phyloP scores from a whole-genome alignment of 2,329 filamentous ascomycete genomes.

The Alternaria atra region DNA sequence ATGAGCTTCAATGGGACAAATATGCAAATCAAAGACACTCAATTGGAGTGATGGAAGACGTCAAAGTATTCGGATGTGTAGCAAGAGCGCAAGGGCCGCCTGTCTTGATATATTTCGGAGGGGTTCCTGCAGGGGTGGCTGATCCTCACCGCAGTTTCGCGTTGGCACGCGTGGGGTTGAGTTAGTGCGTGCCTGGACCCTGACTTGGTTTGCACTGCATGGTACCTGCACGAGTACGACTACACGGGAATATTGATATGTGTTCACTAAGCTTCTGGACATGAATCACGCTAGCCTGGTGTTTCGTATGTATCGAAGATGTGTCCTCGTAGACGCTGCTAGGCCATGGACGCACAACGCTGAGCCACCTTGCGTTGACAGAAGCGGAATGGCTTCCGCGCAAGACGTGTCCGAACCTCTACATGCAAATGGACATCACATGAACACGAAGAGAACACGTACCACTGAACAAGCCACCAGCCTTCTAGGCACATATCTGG shows the following conservation, averaged over 20 bases:
- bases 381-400: slow-evolving; percentile 18
- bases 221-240: slow-evolving; percentile 10
- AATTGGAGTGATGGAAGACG: background rate
- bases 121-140: slow-evolving; percentile 29
- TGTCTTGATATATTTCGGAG: slow-evolving; percentile 28
- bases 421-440: background rate
- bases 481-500: background rate
- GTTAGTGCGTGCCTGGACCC: slow-evolving; percentile 21
- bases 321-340: background rate
- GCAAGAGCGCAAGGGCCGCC: slow-evolving; percentile 17
- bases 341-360: slow-evolving; percentile 8
- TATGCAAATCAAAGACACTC: background rate
- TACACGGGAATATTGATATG: background rate
- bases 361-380: slow-evolving; percentile 4
- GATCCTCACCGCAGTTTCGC: slow-evolving; percentile 33
- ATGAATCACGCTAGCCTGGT: background rate
- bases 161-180: slow-evolving; percentile 27
- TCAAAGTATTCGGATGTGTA: slow-evolving; percentile 6
- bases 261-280: background rate
- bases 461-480: background rate
- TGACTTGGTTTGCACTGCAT: slow-evolving; percentile 6
- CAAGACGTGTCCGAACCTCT: background rate
- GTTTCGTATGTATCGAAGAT: background rate
- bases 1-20: background rate
- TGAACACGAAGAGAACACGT: slow-evolving; percentile 1